phyloP scores from a whole-genome alignment of 495 filamentous ascomycete genomes.

The Penicillium egyptiacum region DNA sequence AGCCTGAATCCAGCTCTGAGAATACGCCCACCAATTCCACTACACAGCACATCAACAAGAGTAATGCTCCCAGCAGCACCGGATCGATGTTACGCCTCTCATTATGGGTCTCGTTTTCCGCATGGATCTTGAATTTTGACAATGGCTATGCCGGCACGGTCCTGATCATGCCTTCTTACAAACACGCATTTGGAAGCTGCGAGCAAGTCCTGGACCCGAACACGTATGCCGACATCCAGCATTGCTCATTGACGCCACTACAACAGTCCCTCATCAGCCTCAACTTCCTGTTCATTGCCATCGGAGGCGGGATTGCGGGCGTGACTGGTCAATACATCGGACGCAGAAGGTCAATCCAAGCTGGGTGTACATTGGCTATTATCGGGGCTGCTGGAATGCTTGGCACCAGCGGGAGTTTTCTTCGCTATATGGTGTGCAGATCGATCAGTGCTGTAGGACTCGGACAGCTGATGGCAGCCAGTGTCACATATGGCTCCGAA shows the following conservation, averaged over 20 bases:
- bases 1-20: neutral
- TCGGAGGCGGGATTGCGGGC: conserved; percentile 28
- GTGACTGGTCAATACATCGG: conserved; percentile 24
- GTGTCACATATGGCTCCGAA: conserved; percentile 30
- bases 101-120: conserved; percentile 28
- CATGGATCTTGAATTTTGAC: conserved; percentile 32
- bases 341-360: conserved; percentile 24
- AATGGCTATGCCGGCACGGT: conserved; percentile 28
- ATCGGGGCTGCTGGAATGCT: conserved; percentile 30
- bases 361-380: conserved; percentile 22
- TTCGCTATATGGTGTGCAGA: conserved; percentile 33
- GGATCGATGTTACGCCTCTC: conserved; percentile 27
- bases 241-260: conserved; percentile 25
- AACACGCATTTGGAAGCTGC: conserved; percentile 27
- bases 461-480: conserved; percentile 24
- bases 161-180: conserved; percentile 32
- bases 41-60: neutral
- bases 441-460: conserved; percentile 31
- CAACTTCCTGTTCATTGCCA: conserved; percentile 28
- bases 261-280: conserved; percentile 35
- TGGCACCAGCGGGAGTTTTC: conserved; percentile 28
- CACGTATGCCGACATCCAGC: conserved; percentile 7
- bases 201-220: conserved; percentile 16
- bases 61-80: conserved; percentile 11
- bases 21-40: neutral